phyloP scores from a whole-genome alignment of 2,329 filamentous ascomycete genomes.

The Xylaria sp. region DNA sequence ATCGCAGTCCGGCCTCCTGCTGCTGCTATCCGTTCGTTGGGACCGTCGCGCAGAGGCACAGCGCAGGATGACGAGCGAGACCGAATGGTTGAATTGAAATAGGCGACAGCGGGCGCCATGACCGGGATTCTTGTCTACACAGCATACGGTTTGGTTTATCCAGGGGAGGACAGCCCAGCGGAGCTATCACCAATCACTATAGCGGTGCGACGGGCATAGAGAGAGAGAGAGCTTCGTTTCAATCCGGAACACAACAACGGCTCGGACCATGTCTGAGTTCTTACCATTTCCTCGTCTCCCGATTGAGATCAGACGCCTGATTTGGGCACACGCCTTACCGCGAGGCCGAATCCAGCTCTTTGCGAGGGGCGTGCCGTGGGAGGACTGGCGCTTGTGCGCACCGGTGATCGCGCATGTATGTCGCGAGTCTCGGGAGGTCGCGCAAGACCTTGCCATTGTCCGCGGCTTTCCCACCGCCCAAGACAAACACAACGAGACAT shows the following conservation, averaged over 20 bases:
- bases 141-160: conserved; percentile 28
- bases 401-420: conserved; percentile 44
- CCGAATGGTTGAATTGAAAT: conserved; percentile 18
- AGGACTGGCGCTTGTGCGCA: conserved; percentile 45
- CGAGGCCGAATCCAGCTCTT: conserved; percentile 47
- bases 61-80: conserved; percentile 18
- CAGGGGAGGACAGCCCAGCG: conserved; percentile 17
- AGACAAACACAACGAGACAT: conserved; percentile 45
- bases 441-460: conserved; percentile 41
- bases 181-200: conserved; percentile 9
- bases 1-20: conserved; percentile 24
- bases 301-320: conserved; percentile 45
- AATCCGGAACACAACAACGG: conserved; percentile 9
- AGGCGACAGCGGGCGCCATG: conserved; percentile 26
- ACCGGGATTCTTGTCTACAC: conserved; percentile 24
- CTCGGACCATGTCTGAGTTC: conserved; percentile 43
- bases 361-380: conserved; percentile 46
- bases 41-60: conserved; percentile 16
- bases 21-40: conserved; percentile 18
- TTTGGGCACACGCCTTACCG: conserved; percentile 45
- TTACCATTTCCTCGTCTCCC: conserved; percentile 44
- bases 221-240: conserved; percentile 12
- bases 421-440: conserved; percentile 44
- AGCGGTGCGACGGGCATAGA: conserved; percentile 12
- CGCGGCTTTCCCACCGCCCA: conserved; percentile 45